Base-by-base conservation (phyloP, 2,329 filamentous ascomycete species). In the Dothideomycetes sp. region DNA sequence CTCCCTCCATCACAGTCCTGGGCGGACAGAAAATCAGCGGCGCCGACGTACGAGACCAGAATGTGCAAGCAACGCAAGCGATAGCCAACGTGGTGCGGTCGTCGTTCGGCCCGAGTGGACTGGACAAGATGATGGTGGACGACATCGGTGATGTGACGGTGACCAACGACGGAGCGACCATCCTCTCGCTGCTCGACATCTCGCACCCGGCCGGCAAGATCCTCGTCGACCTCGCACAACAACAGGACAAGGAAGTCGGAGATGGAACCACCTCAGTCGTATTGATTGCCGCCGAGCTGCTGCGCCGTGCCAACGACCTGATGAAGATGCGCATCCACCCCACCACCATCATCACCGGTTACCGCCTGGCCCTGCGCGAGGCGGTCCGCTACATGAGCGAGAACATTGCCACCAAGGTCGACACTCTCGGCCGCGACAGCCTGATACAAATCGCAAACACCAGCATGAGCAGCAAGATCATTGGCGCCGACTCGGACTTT, bases 81-180 rank as follows among this genome's bases (percentile, higher is more conserved):
- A 96, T 98, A 58, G 83, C 91, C 56, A 98, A 96, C 78, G 88
- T 98, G 45, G 87, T 98, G 64, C 96, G 94, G 73, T 94, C 85
- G 65, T 98, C 91, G 12, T 98, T 98, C 61, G 91, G 91, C 42
- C 91, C 91, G 37, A 94, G 86, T 48, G 91, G 91, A 34, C 76
- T 98, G 51, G 91, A 98, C 64, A 98, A 98, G 77, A 98, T 98
- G 91, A 96, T 98, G 91, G 91, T 98, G 55, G 91, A 98, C 68
- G 91, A 98, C 62, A 96, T 98, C 63, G 91, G 91, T 59, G 91
- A 98, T 70, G 91, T 98, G 45, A 98, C 91, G 46, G 91, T 98
- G 45, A 98, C 91, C 51, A 98, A 98, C 67, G 91, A 98, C 65
- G 91, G 91, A 59, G 91, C 91, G 41, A 98, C 91, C 23, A 98